phyloP scores from a whole-genome alignment of 2,329 filamentous ascomycete species.

The Huntiella moniliformis region DNA sequence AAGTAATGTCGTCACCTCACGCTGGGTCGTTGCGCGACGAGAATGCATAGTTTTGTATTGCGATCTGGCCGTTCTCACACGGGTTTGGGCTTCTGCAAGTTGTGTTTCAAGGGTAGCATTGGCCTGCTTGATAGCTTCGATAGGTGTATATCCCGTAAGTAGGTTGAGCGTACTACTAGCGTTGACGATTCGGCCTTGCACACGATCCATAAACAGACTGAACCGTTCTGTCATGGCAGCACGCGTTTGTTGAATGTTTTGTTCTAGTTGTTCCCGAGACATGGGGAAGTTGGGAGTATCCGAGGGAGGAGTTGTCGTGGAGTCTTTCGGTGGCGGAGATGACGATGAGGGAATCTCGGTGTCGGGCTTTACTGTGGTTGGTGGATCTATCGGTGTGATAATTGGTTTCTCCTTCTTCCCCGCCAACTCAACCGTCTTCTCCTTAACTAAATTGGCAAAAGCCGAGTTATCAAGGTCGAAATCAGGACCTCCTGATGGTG shows the following conservation, averaged over 20 bases:
- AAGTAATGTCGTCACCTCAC: constrained; percentile 84
- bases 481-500: neutral
- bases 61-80: constrained; percentile 52
- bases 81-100: constrained; percentile 39
- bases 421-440: neutral
- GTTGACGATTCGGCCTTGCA: constrained; percentile 68
- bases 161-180: constrained; percentile 83
- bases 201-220: constrained; percentile 63
- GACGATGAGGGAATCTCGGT: neutral
- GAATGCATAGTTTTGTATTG: constrained; percentile 70
- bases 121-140: constrained; percentile 64
- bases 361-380: neutral
- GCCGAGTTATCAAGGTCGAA: constrained; percentile 8
- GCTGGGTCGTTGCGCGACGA: constrained; percentile 71
- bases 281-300: neutral
- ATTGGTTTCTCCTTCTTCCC: neutral
- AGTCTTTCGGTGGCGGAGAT: constrained; percentile 3
- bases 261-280: too few species aligned
- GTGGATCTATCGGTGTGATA: constrained; percentile 6
- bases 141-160: constrained; percentile 81
- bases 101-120: constrained; percentile 49
- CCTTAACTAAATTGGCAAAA: constrained; percentile 11
- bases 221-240: constrained; percentile 26
- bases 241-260: constrained; percentile 16
- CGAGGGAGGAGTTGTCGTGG: neutral